Evolutionary conservation across 106 monocot species (phyloP).

Genomic region (Dendrobium catenatum): DNA sequence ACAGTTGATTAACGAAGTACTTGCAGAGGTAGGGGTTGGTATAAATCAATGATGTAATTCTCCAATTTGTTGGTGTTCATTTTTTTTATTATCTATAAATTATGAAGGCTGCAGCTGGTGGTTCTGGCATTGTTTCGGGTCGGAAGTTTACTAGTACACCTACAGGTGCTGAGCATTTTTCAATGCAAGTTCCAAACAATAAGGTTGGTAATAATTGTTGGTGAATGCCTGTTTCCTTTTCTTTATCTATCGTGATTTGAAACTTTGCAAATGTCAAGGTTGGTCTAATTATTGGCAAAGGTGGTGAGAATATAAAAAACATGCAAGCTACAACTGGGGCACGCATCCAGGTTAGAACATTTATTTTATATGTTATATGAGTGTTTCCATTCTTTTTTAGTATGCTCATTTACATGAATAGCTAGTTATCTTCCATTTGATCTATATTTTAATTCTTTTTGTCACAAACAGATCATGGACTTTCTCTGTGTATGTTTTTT

Average conservation of each 20-base stretch:
- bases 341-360: conserved; percentile 63
- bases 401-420: neutral
- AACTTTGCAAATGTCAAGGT: conserved; percentile 34
- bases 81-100: neutral
- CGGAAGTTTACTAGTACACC: conserved; percentile 8
- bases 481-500: neutral
- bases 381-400: neutral
- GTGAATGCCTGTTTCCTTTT: neutral
- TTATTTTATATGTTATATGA: neutral
- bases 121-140: conserved; percentile 8
- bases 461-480: neutral
- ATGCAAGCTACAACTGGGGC: conserved; percentile 89
- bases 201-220: conserved; percentile 11
- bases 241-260: neutral
- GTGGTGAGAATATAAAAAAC: conserved; percentile 88
- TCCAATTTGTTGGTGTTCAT: neutral
- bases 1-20: conserved; percentile 63
- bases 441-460: neutral
- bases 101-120: conserved; percentile 18
- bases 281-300: conserved; percentile 94
- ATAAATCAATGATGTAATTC: neutral
- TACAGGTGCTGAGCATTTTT: conserved; percentile 11
- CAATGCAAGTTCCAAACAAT: conserved; percentile 23
- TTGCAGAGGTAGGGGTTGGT: conserved; percentile 38
- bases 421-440: neutral